Evolutionary conservation across 768 basidiomycete species (phyloP).

Genomic region (Leucocoprinus sp.): DNA sequence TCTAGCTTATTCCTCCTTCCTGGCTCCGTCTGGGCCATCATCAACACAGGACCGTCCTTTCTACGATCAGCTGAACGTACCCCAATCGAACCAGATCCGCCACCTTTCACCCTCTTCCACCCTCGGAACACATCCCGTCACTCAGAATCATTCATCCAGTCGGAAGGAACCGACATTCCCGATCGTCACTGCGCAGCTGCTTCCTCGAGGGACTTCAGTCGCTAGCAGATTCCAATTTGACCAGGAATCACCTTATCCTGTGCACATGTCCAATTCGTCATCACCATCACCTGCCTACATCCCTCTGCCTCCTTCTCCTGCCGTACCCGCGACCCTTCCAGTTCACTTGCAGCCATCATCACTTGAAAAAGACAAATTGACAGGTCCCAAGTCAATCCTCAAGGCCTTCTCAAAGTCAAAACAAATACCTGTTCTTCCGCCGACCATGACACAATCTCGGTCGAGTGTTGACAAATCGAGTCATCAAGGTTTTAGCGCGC

Average conservation of each 20-base stretch:
- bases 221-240: constrained; percentile 57
- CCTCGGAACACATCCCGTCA: constrained; percentile 3
- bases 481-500: constrained; percentile 9
- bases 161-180: constrained; percentile 19
- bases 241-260: constrained; percentile 66
- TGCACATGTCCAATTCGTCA: constrained; percentile 26
- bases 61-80: constrained; percentile 2
- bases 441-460: constrained; percentile 18
- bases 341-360: constrained; percentile 15
- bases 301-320: constrained; percentile 16
- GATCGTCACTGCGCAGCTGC: constrained; percentile 35
- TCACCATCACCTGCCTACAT: constrained; percentile 8
- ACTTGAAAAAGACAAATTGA: constrained; percentile 37
- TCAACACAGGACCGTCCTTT: constrained; percentile 3
- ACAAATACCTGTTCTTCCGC: constrained; percentile 14
- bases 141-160: constrained; percentile 5
- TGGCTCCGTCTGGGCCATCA: constrained; percentile 10
- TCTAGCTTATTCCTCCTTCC: not conserved
- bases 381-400: constrained; percentile 61
- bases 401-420: constrained; percentile 27
- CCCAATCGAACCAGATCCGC: constrained; percentile 9
- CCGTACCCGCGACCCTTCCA: constrained; percentile 17
- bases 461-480: constrained; percentile 30
- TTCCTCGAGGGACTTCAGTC: constrained; percentile 24
- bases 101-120: constrained; percentile 2